Conservation (phyloP, 108 stramenopile genomes). For the Schizochytrium sp. region DNA sequence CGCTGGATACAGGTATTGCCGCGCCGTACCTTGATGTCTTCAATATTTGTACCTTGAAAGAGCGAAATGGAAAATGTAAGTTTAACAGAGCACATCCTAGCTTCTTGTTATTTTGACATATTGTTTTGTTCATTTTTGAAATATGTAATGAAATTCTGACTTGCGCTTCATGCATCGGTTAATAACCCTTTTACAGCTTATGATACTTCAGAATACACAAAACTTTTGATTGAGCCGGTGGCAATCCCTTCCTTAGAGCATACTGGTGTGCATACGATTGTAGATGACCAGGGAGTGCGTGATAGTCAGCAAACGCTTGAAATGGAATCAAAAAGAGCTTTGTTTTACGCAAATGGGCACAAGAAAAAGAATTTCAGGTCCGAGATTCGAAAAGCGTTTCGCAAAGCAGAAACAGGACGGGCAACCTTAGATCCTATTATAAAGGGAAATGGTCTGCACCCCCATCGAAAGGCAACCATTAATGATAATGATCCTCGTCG, state of each 20-base stretch:
- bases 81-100: neutral
- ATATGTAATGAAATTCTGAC: neutral
- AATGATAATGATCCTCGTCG: neutral
- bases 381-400: conserved; percentile 26
- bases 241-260: conserved; percentile 38
- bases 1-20: neutral
- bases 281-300: neutral
- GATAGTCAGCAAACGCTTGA: neutral
- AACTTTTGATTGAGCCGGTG: conserved; percentile 40
- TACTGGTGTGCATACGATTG: conserved; percentile 27
- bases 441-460: neutral
- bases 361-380: conserved; percentile 28
- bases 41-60: conserved; percentile 21
- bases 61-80: conserved; percentile 27
- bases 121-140: neutral
- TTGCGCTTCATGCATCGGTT: neutral
- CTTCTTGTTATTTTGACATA: neutral
- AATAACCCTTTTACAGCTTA: neutral
- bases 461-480: neutral
- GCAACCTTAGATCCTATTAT: neutral
- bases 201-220: neutral
- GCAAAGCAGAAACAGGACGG: neutral
- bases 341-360: conserved; percentile 44
- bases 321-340: neutral
- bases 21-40: conserved; percentile 43